phyloP scores from a whole-genome alignment of 306 rosid genomes.

The Glycine latifolia region DNA sequence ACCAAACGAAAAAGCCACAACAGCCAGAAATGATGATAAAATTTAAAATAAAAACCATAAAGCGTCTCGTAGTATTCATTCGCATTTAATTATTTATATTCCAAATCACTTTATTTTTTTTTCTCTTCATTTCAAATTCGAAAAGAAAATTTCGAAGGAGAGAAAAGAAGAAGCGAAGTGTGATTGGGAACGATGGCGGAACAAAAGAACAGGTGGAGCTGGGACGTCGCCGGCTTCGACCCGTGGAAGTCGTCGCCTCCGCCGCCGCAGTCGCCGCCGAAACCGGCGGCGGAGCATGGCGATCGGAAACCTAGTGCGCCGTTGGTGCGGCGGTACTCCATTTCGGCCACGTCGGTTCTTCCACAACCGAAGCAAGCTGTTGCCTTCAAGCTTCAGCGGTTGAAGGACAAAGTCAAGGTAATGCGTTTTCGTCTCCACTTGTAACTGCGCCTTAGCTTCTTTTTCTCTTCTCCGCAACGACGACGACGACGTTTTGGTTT shows the following conservation, averaged over 20 bases:
- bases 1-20: constrained; percentile 18
- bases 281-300: constrained; percentile 53
- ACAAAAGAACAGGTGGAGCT: constrained; percentile 89
- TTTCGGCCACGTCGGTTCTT: constrained; percentile 69
- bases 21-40: background rate
- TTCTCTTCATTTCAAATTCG: constrained; percentile 45
- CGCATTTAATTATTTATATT: constrained; percentile 19
- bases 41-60: background rate
- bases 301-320: constrained; percentile 67
- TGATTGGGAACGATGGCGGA: constrained; percentile 65
- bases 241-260: constrained; percentile 71
- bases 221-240: constrained; percentile 96
- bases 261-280: constrained; percentile 18
- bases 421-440: constrained; percentile 35
- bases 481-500: background rate
- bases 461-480: constrained; percentile 25
- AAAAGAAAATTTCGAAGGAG: background rate
- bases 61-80: constrained; percentile 33
- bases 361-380: constrained; percentile 65
- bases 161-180: background rate
- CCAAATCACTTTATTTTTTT: background rate
- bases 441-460: constrained; percentile 1
- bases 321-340: constrained; percentile 75
- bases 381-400: constrained; percentile 67
- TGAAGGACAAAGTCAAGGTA: constrained; percentile 87